Percentiles rank a stretch among this genome's conserved stretches.
Evolutionary conservation across 306 rosid species (phyloP).

Genomic region (Sindora glabra): DNA sequence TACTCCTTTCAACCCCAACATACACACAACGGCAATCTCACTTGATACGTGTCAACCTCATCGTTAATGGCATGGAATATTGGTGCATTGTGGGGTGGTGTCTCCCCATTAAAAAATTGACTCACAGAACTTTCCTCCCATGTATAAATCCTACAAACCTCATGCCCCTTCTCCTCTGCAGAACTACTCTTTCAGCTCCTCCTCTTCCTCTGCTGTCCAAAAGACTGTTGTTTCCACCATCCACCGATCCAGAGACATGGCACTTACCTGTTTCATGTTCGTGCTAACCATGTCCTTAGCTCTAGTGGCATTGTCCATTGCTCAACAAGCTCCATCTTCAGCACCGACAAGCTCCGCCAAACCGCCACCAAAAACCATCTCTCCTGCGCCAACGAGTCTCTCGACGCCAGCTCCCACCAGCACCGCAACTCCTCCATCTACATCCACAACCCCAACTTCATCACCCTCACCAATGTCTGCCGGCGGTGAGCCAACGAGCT

Average conservation of each 20-base stretch:
- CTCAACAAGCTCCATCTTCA: slow-evolving; percentile 42
- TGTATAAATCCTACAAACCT: slow-evolving; percentile 23
- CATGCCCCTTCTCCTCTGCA: slow-evolving; percentile 20
- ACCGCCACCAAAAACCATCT: neutral
- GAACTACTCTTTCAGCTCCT: neutral
- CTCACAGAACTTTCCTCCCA: neutral
- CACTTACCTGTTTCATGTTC: slow-evolving; percentile 37
- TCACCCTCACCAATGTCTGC: neutral
- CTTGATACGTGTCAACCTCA: slow-evolving; percentile 19
- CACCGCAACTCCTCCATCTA: neutral
- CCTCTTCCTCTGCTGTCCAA: neutral
- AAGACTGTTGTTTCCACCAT: neutral
- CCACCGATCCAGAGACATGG: slow-evolving; percentile 31
- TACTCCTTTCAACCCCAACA: too few relatives aligned
- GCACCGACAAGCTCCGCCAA: slow-evolving; percentile 15
- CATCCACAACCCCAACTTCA: slow-evolving; percentile 7
- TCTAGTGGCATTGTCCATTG: slow-evolving; percentile 36
- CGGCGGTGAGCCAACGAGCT: neutral
- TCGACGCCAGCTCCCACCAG: neutral
- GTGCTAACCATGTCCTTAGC: slow-evolving; percentile 25
- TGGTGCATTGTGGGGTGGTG: neutral
- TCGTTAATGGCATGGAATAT: slow-evolving; percentile 4
- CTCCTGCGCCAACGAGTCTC: neutral
- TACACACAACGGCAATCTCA: too few relatives aligned
- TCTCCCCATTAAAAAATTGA: neutral